Base-by-base conservation (phyloP, 805 yeast species). In the Yarrowia keelungensis region DNA sequence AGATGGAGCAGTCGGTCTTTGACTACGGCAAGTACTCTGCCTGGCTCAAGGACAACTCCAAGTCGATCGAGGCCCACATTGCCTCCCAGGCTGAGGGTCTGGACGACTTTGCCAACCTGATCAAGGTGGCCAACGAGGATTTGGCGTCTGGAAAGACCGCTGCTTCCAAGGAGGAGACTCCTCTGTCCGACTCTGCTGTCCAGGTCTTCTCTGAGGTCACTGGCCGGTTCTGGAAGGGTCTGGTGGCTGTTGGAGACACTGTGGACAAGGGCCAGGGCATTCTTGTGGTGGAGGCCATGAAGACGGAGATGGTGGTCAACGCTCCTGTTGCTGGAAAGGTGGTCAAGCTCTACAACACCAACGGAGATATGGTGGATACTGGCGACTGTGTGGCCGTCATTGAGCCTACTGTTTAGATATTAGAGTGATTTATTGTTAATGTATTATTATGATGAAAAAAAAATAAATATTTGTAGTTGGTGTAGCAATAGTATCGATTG, bases 341-440 rank as follows among this genome's bases (percentile, higher is more conserved):
- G 2, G 75, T 75, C 58, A 76, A 76, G 71, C 73, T 79, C 64
- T 81, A 82, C 26, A 97, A 92, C 77, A 83, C 84, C 68, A 91
- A 92, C 75, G 98, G 98, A 75, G 97, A 94, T 75, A 91, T 95
- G 90, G 97, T 94, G 49, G 98, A 94, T 70, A 92, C 97, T 47
- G 99, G 99, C 71, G 98, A 95, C 77, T 80, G 92, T 71, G 97
- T 95, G 58, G 98, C 89, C 64, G 97, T 93, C 32, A 80, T 90
- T 49, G 88, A 86, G 77, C 85, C 76, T 59, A 69, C 9, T 67
- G 56, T 54, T 41, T 64, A 47, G 16, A 10, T 43, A 16, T 51
- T 53, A 38, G 32, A 26, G 32, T 26, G 32, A 12, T 47, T 16
- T 53, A 50, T 35, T 50, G 15, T 36, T 36, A 16, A 35, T 49